Evolutionary conservation across 1,284 basidiomycete species (phyloP), one percentile per base, ranked within the genome.

Genomic region (Pisolithus thermaeus): DNA sequence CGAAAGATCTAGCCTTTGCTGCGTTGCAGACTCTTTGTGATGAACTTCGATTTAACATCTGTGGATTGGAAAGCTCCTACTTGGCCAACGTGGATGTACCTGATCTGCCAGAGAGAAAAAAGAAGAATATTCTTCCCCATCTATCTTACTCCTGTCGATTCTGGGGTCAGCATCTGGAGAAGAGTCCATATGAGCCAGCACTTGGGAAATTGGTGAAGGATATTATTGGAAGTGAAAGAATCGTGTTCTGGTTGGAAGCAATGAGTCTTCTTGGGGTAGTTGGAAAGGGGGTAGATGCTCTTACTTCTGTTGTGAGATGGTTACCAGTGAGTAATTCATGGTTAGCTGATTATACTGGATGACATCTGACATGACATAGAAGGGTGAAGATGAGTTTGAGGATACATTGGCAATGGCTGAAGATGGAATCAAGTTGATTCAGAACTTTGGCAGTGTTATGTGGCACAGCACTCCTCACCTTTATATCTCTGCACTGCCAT

Each of bases 401-500:
- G 38, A 39, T 39, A 22, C 4, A 18, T 18, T 20, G 9, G 38
- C 18, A 39, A 12, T 39, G n/a, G 11, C 11, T 8, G 11, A 12
- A 22, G 38, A 39, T 18, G 38, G 8, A 39, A 39, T 39, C 18
- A 39, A 20, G 38, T 50, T 50, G 5, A 50, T 50, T 0, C 47
- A 50, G 27, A 7, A 35, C 27, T 50, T 50, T 23, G n/a, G 22
- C 32, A n/a, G 12, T 12, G 7, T 35, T 1, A 50, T 49, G 11
- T 50, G 22, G 47, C 47, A 50, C 18, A 50, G 49, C 32, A 50
- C 49, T 14, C 30, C 49, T 7, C 49, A 50, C 49, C 27, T 50
- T 18, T 50, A 50, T 18, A 20, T 50, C 50, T 50, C 49, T 25
- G 49, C 49, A n/a, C 11, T 50, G 14, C 49, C 46, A 36, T 30